Evolutionary conservation across 2,329 filamentous ascomycete species (phyloP).

Genomic region (Camillea tinctor): DNA sequence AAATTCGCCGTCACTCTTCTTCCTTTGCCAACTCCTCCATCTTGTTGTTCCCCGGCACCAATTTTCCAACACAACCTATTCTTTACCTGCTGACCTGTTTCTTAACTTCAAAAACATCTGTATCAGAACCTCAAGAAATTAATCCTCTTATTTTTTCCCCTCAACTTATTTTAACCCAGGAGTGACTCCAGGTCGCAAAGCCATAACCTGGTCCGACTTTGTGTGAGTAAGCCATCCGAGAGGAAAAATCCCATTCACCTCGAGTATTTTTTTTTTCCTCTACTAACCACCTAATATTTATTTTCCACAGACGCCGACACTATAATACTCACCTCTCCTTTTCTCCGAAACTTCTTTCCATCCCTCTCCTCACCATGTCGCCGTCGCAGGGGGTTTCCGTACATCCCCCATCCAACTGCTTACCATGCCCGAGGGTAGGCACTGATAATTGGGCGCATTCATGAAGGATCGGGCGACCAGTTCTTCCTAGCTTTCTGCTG

Average conservation of each 20-base stretch:
- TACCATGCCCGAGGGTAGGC: neutral
- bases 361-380: neutral
- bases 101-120: neutral
- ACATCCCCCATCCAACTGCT: neutral
- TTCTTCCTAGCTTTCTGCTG: neutral
- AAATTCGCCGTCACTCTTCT: neutral
- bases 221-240: neutral
- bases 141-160: neutral
- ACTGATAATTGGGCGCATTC: neutral
- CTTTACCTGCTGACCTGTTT: neutral
- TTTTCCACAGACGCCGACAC: neutral
- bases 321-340: neutral
- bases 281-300: neutral
- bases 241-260: neutral
- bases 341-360: neutral
- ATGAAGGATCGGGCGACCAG: neutral
- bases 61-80: too few species aligned
- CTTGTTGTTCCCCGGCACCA: neutral
- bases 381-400: neutral
- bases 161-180: neutral
- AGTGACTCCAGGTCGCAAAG: neutral
- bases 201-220: neutral
- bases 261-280: too few species aligned
- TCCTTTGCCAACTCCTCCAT: neutral
- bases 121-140: neutral